Conservation (phyloP, 768 basidiomycete species). For the Calocybe cyanea region DNA sequence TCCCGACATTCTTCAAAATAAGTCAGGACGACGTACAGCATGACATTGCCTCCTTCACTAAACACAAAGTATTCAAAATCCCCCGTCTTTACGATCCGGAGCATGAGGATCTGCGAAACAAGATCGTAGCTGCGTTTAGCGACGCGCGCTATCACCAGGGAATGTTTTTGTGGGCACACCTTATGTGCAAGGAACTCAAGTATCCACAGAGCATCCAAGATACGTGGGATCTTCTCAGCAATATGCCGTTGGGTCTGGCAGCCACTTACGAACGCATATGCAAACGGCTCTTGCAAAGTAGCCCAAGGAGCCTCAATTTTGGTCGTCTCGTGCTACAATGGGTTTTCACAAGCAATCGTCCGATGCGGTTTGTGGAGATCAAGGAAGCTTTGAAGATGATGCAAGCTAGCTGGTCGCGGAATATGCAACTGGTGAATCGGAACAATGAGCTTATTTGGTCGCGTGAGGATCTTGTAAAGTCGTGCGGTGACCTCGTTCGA, state of each 20-base stretch:
- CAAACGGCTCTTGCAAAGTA: neutral
- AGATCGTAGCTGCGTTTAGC: neutral
- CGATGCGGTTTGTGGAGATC: slow-evolving; percentile 3
- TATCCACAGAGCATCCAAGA: too few relatives aligned
- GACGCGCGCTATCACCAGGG: neutral
- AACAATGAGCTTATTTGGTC: too few relatives aligned
- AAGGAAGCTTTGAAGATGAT: slow-evolving; percentile 2
- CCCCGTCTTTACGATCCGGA: neutral
- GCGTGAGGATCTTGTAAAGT: too few relatives aligned
- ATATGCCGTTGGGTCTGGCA: neutral
- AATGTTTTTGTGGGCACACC: too few relatives aligned
- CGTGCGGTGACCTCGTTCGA: too few relatives aligned
- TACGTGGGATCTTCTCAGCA: neutral
- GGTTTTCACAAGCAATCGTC: slow-evolving; percentile 3
- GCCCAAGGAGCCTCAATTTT: too few relatives aligned
- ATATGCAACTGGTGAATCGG: too few relatives aligned
- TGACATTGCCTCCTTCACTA: slow-evolving; percentile 1
- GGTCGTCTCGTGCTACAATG: slow-evolving; percentile 1
- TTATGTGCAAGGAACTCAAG: too few relatives aligned
- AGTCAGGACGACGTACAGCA: neutral
- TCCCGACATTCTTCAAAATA: too few relatives aligned
- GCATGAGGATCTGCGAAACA: neutral
- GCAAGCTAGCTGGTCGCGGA: too few relatives aligned
- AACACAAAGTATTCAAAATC: neutral
- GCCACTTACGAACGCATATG: too few relatives aligned